phyloP scores from a whole-genome alignment of 352 stramenopile genomes.

The Phytophthora ramorum region DNA sequence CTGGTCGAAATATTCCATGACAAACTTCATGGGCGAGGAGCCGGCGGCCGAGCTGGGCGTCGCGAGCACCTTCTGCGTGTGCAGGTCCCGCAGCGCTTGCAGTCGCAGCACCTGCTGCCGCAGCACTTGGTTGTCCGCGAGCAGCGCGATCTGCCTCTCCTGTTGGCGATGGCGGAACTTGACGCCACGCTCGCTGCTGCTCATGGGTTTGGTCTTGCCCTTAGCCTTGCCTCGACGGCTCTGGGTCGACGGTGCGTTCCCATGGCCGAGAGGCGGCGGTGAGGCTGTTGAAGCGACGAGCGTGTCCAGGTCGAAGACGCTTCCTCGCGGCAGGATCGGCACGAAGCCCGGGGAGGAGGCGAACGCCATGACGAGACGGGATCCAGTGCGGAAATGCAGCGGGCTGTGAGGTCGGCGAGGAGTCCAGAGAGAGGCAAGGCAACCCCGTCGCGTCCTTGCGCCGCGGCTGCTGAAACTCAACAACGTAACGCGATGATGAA shows the following conservation, averaged over 20 bases:
- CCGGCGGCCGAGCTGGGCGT: constrained; percentile 16
- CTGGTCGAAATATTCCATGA: constrained; percentile 49
- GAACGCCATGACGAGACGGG: constrained; percentile 8
- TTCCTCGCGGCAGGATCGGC: constrained; percentile 14
- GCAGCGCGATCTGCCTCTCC: constrained; percentile 27
- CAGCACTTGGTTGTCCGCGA: constrained; percentile 19
- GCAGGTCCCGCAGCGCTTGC: constrained; percentile 23
- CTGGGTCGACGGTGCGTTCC: not conserved
- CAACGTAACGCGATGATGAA: constrained; percentile 11
- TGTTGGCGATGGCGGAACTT: constrained; percentile 40
- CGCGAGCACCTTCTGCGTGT: constrained; percentile 18
- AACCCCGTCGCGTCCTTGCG: not conserved
- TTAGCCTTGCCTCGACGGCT: constrained; percentile 17
- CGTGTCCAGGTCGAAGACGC: not conserved
- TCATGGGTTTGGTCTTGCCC: constrained; percentile 22
- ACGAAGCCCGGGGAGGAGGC: constrained; percentile 11
- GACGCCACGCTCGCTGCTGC: constrained; percentile 37
- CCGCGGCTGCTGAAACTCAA: not conserved
- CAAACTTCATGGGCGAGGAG: constrained; percentile 31
- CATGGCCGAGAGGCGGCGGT: not conserved
- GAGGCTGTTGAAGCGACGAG: not conserved
- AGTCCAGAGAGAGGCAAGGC: not conserved
- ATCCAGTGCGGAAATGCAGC: constrained; percentile 1
- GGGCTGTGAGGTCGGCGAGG: constrained; percentile 1
- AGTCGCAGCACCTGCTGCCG: constrained; percentile 36